Conservation (phyloP, 305 asterid species). For the Fraxinus albicans region DNA sequence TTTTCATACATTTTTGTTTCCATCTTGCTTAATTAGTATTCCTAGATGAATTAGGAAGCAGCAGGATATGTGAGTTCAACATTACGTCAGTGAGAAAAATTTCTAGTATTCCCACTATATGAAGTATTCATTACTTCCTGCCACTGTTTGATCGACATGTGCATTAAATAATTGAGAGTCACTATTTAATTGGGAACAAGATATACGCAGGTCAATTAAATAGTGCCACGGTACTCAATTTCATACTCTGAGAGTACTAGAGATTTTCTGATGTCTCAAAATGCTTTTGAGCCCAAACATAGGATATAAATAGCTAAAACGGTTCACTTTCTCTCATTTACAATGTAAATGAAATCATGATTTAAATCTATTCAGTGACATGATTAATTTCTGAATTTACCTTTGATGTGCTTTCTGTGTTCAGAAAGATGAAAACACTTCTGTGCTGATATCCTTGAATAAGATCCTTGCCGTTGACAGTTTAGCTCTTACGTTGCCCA, state of each 20-base stretch:
- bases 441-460: slow-evolving; percentile 18
- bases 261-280: not conserved
- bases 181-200: not conserved
- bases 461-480: slow-evolving; percentile 1
- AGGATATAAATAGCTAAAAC: slow-evolving; percentile 20
- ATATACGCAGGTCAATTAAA: not conserved
- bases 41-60: not conserved
- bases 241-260: not conserved
- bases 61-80: not conserved
- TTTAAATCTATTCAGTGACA: not conserved
- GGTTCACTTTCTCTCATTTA: slow-evolving; percentile 31
- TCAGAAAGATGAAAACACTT: not conserved
- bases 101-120: not conserved
- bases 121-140: not conserved
- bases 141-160: not conserved
- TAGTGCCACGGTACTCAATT: not conserved
- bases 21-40: not conserved
- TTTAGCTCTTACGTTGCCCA: slow-evolving; percentile 12
- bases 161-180: not conserved
- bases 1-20: not conserved
- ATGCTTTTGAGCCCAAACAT: slow-evolving; percentile 16
- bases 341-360: slow-evolving; percentile 17
- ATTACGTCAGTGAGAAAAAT: not conserved
- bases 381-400: slow-evolving; percentile 17
- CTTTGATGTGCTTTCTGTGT: slow-evolving; percentile 5